Conservation (phyloP, 202 grass and related monocot genomes). For the Schoenoplectus tabernaemontani region DNA sequence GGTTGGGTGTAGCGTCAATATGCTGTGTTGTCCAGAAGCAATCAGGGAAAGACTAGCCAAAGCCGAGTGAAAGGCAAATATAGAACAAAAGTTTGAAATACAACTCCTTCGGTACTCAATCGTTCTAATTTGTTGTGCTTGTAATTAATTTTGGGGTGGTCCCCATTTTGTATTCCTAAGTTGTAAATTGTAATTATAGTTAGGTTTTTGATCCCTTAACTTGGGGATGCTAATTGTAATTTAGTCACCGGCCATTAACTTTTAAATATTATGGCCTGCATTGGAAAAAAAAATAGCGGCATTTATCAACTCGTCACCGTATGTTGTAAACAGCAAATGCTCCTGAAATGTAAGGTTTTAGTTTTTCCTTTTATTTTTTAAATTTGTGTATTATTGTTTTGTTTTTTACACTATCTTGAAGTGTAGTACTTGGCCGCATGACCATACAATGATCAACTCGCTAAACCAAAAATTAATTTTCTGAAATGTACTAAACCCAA, state of each 20-base stretch:
- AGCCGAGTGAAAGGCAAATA: conserved; percentile 1
- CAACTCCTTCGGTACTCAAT: neutral
- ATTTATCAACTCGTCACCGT: neutral
- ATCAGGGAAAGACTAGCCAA: conserved; percentile 10
- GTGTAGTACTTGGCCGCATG: neutral
- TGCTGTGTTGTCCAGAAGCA: conserved; percentile 2
- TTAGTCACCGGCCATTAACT: neutral
- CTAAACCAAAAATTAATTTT: neutral
- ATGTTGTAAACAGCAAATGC: neutral
- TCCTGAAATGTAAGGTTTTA: neutral
- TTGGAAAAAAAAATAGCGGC: neutral
- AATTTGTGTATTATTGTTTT: neutral
- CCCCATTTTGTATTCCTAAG: neutral
- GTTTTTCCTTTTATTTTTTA: neutral
- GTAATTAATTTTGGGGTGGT: neutral
- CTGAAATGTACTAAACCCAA: no score
- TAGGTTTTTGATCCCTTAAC: neutral
- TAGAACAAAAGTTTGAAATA: neutral
- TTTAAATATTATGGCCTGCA: neutral
- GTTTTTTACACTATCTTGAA: neutral
- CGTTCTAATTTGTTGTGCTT: neutral
- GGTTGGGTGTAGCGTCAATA: neutral
- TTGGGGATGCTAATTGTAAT: neutral
- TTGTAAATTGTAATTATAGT: conserved; percentile 14
- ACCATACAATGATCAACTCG: neutral